These are phyloP conservation scores for Solanum paucissectum DNA, from an alignment of 257 asterid genomes.

Conservation along the genomic window DNA sequence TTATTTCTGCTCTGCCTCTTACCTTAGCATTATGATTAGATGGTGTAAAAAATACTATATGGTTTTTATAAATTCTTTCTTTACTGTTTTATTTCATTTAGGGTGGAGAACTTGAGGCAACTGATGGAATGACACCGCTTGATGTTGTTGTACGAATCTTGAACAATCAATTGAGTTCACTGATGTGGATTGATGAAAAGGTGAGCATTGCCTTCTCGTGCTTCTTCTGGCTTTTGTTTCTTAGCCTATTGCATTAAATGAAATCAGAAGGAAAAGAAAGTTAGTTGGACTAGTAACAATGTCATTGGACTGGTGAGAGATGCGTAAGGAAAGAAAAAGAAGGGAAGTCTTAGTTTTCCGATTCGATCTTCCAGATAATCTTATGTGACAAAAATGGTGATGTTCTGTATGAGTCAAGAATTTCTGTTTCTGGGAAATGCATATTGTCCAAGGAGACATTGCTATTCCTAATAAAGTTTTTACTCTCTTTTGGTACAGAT, in stretches of 20 bases:
- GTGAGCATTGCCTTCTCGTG: slow-evolving; percentile 22
- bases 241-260: neutral
- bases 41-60: neutral
- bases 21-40: neutral
- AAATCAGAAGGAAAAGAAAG: neutral
- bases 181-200: slow-evolving; percentile 97
- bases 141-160: slow-evolving; percentile 81
- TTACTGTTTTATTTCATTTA: slow-evolving; percentile 10
- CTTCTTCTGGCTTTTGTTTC: neutral
- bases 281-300: neutral
- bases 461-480: neutral
- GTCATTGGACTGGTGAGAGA: neutral
- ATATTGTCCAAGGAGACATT: neutral
- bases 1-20: neutral
- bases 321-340: neutral
- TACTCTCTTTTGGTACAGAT: neutral
- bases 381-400: neutral
- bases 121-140: slow-evolving; percentile 71
- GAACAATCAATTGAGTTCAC: slow-evolving; percentile 85
- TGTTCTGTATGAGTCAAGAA: neutral
- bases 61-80: neutral
- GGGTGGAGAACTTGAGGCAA: slow-evolving; percentile 88
- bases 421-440: neutral
- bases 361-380: neutral
- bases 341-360: neutral